phyloP scores from a whole-genome alignment of 2,329 filamentous ascomycete species.

The Chrysoporthe cubensis region DNA sequence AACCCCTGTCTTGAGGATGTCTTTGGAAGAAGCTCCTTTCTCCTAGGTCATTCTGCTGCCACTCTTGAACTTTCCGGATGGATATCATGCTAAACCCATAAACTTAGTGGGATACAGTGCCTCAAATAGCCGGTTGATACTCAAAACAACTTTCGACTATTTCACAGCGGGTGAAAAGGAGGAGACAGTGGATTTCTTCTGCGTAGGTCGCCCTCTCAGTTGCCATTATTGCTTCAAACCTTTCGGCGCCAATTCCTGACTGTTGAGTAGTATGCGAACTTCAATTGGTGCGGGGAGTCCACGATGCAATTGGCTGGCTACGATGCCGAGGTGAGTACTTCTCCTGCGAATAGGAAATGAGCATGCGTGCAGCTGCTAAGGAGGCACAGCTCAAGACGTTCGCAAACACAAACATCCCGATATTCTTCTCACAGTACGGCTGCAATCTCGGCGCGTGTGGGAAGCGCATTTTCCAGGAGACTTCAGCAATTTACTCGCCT shows the following conservation, averaged over 20 bases:
- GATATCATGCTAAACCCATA: not conserved
- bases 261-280: constrained; percentile 51
- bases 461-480: constrained; percentile 61
- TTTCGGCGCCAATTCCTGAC: not conserved
- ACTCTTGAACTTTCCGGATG: not conserved
- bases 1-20: not conserved
- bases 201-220: constrained; percentile 11
- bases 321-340: constrained; percentile 37
- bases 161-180: constrained; percentile 27
- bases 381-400: constrained; percentile 50
- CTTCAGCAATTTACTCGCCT: constrained; percentile 57
- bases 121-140: constrained; percentile 22
- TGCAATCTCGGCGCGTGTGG: constrained; percentile 51
- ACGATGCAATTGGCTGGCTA: constrained; percentile 57
- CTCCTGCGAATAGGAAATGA: not conserved
- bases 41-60: not conserved
- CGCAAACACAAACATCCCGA: constrained; percentile 54
- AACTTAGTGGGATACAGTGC: constrained; percentile 23
- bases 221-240: too few species aligned
- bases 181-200: constrained; percentile 29
- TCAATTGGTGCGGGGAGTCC: constrained; percentile 60
- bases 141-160: constrained; percentile 26
- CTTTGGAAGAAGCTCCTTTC: not conserved
- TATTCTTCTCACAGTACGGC: constrained; percentile 69
- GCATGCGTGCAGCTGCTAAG: not conserved